A percentile compares a stretch with the other conserved stretches of the same genome.
Evolutionary conservation across 768 basidiomycete genomes (phyloP).

Genomic region (Hygrophorus pudorinus): DNA sequence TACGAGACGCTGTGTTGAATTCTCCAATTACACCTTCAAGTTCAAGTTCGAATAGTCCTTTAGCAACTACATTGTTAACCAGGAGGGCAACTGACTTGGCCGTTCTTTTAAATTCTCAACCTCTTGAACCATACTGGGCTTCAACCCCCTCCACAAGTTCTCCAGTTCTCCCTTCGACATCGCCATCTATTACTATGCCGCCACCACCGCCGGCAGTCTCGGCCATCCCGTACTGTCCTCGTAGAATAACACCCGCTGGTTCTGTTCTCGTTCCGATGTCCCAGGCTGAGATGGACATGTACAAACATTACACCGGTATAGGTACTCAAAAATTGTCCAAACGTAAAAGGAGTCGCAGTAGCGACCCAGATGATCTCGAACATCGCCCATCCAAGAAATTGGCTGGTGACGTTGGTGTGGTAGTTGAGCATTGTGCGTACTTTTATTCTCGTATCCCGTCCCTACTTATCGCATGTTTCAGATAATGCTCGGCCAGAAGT

Average conservation of each 20-base stretch:
- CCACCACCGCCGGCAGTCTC: conserved; percentile 20
- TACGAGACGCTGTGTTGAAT: conserved; percentile 79
- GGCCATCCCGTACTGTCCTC: conserved; percentile 55
- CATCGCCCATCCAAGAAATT: conserved; percentile 38
- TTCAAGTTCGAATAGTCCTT: conserved; percentile 21
- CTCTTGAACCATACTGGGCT: conserved; percentile 4
- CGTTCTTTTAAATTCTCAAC: conserved; percentile 49
- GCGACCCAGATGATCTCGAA: conserved; percentile 27
- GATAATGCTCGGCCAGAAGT: conserved; percentile 94
- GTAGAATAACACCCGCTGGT: conserved; percentile 48
- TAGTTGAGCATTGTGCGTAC: conserved; percentile 71
- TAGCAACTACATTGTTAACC: conserved; percentile 17
- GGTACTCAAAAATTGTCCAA: conserved; percentile 46
- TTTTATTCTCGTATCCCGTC: neutral
- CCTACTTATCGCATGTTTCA: conserved; percentile 19
- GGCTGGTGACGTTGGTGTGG: conserved; percentile 61
- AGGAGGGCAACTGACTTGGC: conserved; percentile 69
- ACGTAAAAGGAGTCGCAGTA: conserved; percentile 36
- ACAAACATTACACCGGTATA: conserved; percentile 44
- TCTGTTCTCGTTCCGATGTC: conserved; percentile 60
- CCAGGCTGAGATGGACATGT: conserved; percentile 48
- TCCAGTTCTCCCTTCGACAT: conserved; percentile 31
- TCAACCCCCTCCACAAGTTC: conserved; percentile 17
- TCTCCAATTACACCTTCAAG: conserved; percentile 48
- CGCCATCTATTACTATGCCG: conserved; percentile 22